A percentile compares a stretch with the other conserved stretches of the same genome.
These are phyloP conservation scores for Phaeolepiota aurea DNA, from an alignment of 768 basidiomycete species.

Conservation along the genomic window DNA sequence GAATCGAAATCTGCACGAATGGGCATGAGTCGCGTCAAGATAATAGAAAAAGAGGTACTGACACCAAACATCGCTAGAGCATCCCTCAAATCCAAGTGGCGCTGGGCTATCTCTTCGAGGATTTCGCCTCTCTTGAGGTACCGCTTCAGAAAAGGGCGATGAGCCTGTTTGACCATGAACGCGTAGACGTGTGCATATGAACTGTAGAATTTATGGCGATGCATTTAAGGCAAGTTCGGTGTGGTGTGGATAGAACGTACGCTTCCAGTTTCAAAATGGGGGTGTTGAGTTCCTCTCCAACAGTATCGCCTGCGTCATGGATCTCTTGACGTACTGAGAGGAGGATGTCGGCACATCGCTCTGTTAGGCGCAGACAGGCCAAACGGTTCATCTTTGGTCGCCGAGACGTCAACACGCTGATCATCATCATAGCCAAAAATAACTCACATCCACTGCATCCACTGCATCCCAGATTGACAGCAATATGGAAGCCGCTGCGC, in stretches of 20 bases:
- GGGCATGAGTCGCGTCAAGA: neutral
- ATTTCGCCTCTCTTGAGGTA: slow-evolving; percentile 73
- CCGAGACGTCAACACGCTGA: neutral
- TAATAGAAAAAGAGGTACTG: slow-evolving; percentile 7
- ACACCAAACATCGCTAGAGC: slow-evolving; percentile 53
- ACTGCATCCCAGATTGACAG: slow-evolving; percentile 60
- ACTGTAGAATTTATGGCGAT: slow-evolving; percentile 12
- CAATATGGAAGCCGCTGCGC: slow-evolving; percentile 40
- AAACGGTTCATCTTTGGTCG: slow-evolving; percentile 51
- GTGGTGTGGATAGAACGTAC: slow-evolving; percentile 19
- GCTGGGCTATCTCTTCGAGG: slow-evolving; percentile 37
- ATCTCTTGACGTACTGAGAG: slow-evolving; percentile 58
- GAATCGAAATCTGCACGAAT: slow-evolving; percentile 18
- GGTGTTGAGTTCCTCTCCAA: slow-evolving; percentile 36
- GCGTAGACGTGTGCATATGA: slow-evolving; percentile 34
- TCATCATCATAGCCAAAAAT: neutral
- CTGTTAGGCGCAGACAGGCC: slow-evolving; percentile 61
- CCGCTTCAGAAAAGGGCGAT: slow-evolving; percentile 69
- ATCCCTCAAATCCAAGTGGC: slow-evolving; percentile 47
- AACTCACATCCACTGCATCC: slow-evolving; percentile 51
- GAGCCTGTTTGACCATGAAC: slow-evolving; percentile 51
- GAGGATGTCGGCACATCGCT: slow-evolving; percentile 64
- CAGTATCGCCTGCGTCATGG: slow-evolving; percentile 42
- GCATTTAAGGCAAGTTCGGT: neutral
- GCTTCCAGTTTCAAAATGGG: slow-evolving; percentile 45